Percentiles rank a stretch among this genome's conserved stretches.
phyloP scores from a whole-genome alignment of 768 basidiomycete genomes.

The Hemileccinum rubropunctum region DNA sequence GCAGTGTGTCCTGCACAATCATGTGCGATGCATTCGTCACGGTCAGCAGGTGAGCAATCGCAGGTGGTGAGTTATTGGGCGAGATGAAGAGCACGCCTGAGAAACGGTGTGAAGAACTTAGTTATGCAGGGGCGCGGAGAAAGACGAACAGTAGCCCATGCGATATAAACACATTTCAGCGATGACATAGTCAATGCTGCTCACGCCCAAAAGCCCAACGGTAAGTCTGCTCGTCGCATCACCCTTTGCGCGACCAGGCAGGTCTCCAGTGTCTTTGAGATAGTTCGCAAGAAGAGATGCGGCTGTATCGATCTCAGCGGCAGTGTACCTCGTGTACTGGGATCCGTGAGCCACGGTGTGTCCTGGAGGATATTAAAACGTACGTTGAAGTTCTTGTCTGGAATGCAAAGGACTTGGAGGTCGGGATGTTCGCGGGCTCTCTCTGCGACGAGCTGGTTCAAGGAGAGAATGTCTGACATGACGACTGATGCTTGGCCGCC shows the following conservation, averaged over 20 bases:
- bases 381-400: slow-evolving; percentile 24
- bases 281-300: slow-evolving; percentile 28
- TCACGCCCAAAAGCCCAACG: slow-evolving; percentile 25
- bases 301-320: slow-evolving; percentile 22
- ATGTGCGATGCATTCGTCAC: slow-evolving; percentile 20
- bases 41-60: slow-evolving; percentile 43
- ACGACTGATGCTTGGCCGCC: no score
- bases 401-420: slow-evolving; percentile 23
- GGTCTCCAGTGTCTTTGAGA: slow-evolving; percentile 16
- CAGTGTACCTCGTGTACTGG: slow-evolving; percentile 27
- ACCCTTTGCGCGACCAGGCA: slow-evolving; percentile 23
- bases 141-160: slow-evolving; percentile 30
- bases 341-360: not conserved
- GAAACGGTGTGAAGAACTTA: not conserved
- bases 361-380: not conserved
- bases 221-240: slow-evolving; percentile 24
- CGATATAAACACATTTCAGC: slow-evolving; percentile 27
- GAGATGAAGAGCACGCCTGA: slow-evolving; percentile 36
- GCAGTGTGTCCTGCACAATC: slow-evolving; percentile 20
- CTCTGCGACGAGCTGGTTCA: slow-evolving; percentile 27
- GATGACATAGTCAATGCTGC: slow-evolving; percentile 27
- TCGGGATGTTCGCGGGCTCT: slow-evolving; percentile 21
- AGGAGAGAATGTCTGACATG: slow-evolving; percentile 23
- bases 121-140: not conserved
- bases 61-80: slow-evolving; percentile 45